A percentile compares a stretch with the other conserved stretches of the same genome.
Conservation (phyloP, 1,139 yeast genomes). For the Sugiyamaella sp. region DNA sequence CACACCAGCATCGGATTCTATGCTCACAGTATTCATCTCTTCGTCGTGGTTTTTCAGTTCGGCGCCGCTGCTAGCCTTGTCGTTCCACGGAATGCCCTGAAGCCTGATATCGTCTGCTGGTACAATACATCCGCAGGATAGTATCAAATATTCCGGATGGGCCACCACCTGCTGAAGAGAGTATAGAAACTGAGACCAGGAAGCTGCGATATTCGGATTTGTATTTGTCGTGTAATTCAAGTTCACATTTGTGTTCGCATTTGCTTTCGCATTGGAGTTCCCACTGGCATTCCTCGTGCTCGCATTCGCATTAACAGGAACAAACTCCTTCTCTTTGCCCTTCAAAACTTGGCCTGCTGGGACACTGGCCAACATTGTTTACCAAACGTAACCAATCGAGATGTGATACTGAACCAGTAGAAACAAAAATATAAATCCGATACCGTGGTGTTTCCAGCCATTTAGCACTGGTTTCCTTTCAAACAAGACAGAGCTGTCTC, state of each 20-base stretch:
- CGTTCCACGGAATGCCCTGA: neutral
- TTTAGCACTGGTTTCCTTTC: too few relatives aligned
- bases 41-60: too few relatives aligned
- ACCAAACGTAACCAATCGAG: neutral
- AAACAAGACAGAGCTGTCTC: too few relatives aligned
- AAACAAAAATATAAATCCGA: too few relatives aligned
- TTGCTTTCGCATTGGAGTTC: too few relatives aligned
- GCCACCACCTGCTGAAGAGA: constrained; percentile 31
- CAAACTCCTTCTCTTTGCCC: neutral
- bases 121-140: constrained; percentile 73
- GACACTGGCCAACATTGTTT: neutral
- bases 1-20: neutral
- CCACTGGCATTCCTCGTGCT: too few relatives aligned
- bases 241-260: too few relatives aligned
- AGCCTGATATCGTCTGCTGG: constrained; percentile 48
- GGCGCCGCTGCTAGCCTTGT: neutral
- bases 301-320: too few relatives aligned
- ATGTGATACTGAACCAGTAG: too few relatives aligned
- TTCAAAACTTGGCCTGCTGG: neutral
- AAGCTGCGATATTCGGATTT: constrained; percentile 20
- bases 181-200: constrained; percentile 38
- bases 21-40: neutral
- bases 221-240: neutral
- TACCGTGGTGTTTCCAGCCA: too few relatives aligned
- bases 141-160: constrained; percentile 54